phyloP scores from a whole-genome alignment of 1,139 yeast species.

The Groenewaldozyma auringiensis region DNA sequence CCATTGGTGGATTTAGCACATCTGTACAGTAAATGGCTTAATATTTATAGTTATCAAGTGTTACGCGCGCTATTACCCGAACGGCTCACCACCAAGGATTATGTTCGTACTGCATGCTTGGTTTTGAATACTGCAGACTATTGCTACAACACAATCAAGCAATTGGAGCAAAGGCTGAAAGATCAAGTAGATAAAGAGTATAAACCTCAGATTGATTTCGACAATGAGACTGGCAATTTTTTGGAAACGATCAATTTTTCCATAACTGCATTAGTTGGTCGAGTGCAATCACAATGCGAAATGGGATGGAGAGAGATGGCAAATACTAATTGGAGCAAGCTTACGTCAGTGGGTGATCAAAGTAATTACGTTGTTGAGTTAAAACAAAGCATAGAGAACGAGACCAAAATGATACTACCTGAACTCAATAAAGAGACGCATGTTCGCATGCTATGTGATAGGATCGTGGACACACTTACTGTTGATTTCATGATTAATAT shows the following conservation, averaged over 20 bases:
- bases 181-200: conserved; percentile 41
- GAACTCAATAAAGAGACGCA: conserved; percentile 65
- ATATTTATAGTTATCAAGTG: conserved; percentile 55
- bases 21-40: conserved; percentile 61
- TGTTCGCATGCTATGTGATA: conserved; percentile 66
- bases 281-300: conserved; percentile 55
- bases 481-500: conserved; percentile 53
- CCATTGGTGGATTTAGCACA: conserved; percentile 57
- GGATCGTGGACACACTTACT: conserved; percentile 58
- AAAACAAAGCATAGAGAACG: conserved; percentile 40
- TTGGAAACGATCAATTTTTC: conserved; percentile 53
- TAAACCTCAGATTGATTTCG: conserved; percentile 41
- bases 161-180: conserved; percentile 59
- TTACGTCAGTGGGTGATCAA: conserved; percentile 58
- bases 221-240: conserved; percentile 48
- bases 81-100: conserved; percentile 41
- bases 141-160: conserved; percentile 68
- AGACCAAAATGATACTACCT: conserved; percentile 46
- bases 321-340: conserved; percentile 66
- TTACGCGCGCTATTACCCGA: conserved; percentile 54
- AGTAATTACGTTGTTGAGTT: conserved; percentile 62
- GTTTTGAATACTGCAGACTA: conserved; percentile 86
- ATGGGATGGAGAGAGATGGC: conserved; percentile 81
- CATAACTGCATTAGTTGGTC: conserved; percentile 48
- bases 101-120: conserved; percentile 59